Base-by-base conservation (phyloP, 257 asterid species). In the Nicotiana paniculata region DNA sequence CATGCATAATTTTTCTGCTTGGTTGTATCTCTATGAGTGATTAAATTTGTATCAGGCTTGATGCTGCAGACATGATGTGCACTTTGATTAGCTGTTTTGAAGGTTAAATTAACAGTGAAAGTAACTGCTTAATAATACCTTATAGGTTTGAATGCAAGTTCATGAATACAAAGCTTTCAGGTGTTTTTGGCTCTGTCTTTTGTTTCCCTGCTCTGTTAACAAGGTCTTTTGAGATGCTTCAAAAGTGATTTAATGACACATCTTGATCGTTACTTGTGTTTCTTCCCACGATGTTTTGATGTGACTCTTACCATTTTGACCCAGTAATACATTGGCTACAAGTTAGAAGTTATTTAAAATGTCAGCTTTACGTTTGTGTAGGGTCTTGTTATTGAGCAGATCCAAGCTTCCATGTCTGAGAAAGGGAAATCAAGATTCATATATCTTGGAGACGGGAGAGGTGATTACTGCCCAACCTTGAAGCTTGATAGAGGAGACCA, bases 401-500 rank as follows among this genome's bases (percentile, higher is more conserved):
- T 91, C 83, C 97, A 87, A 81, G 82, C 82, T 77, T 82, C 88
- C 37, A 11, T 80, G 30, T 43, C 87, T 28, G 91, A 86, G 59
- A 43, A 28, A 62, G 74, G 75, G 77, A 86, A 83, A 77, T 81
- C 84, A 79, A 85, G 68, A 83, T 21, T 92, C 57, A 92, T 95
- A 82, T 93, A 95, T 85, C 58, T 92, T 17, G 97, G 98, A 77
- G 98, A 95, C 77, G 97, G 97, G 55, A 83, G 39, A 82, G 93
- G 93, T 21, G 98, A 95, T 86, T 93, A 88, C 85, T 93, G 97
- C 83, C 97, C 98, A n/a, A 83, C 88, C 43, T 83, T 93, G 86
- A 92, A 92, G 90, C 97, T 95, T 61, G 89, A 82, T 68, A 84
- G 81, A 46, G 85, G 85, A 79, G 98, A 93, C 82, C 82, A 77